phyloP scores from a whole-genome alignment of 306 rosid species.

The Quercus parvula region DNA sequence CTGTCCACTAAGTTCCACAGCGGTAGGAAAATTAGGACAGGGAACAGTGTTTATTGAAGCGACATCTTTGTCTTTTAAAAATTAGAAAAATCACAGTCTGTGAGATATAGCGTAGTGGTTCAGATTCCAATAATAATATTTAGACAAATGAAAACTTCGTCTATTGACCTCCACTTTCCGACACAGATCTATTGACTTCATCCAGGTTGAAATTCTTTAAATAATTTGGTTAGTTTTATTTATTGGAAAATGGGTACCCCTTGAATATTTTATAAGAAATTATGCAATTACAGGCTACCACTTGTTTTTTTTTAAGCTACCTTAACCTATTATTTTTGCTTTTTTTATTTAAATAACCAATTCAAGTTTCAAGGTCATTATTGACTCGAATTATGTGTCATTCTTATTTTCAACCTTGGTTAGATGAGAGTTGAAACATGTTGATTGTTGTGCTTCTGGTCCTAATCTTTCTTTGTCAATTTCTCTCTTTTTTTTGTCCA shows the following conservation, averaged over 20 bases:
- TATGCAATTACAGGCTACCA: not conserved
- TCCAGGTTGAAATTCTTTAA: conserved; percentile 11
- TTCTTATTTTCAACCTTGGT: conserved; percentile 31
- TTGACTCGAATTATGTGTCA: not conserved
- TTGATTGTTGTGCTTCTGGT: not conserved
- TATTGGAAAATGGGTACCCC: too few relatives aligned
- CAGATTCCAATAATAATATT: conserved; percentile 40
- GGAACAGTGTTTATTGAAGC: conserved; percentile 30
- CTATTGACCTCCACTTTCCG: conserved; percentile 42
- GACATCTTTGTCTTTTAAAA: conserved; percentile 41
- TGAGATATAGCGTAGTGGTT: conserved; percentile 36
- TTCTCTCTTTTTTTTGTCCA: conserved; percentile 5
- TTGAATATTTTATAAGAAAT: not conserved
- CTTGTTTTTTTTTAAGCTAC: not conserved
- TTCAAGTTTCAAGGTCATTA: conserved; percentile 4
- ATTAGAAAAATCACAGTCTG: conserved; percentile 19
- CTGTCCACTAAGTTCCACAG: conserved; percentile 30
- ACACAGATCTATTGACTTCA: conserved; percentile 44
- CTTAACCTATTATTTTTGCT: not conserved
- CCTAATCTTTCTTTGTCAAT: conserved; percentile 11
- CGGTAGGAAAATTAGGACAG: conserved; percentile 24
- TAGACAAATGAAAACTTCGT: conserved; percentile 16
- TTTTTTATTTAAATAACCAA: not conserved
- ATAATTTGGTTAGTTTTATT: conserved; percentile 16
- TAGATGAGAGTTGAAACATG: conserved; percentile 29